These are phyloP conservation scores for Eremothecium coryli DNA, from an alignment of 1,139 yeast genomes.

Conservation along the genomic window DNA sequence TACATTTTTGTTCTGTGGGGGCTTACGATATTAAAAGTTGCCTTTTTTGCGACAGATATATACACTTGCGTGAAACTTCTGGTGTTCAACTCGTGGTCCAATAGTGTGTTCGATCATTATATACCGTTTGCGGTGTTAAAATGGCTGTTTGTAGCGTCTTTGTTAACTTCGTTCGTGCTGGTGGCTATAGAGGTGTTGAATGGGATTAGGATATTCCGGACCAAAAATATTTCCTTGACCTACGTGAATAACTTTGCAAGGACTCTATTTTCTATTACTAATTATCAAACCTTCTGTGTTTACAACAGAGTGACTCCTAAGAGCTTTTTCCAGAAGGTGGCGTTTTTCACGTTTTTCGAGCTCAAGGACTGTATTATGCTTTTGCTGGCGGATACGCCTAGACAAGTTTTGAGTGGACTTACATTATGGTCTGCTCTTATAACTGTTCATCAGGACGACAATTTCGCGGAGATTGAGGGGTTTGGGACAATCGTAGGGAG, in stretches of 20 bases:
- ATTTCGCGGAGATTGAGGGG: slow-evolving; percentile 21
- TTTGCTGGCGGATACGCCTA: slow-evolving; percentile 74
- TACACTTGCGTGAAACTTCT: slow-evolving; percentile 71
- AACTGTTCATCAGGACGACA: slow-evolving; percentile 31
- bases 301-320: slow-evolving; percentile 60
- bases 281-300: slow-evolving; percentile 63
- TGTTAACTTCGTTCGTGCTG: slow-evolving; percentile 59
- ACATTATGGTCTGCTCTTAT: slow-evolving; percentile 50
- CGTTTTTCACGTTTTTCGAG: slow-evolving; percentile 60
- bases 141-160: slow-evolving; percentile 81
- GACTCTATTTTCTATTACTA: slow-evolving; percentile 44
- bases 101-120: slow-evolving; percentile 42
- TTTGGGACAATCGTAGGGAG: slow-evolving; percentile 45
- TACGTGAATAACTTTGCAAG: slow-evolving; percentile 63
- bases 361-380: slow-evolving; percentile 56
- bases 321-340: slow-evolving; percentile 55
- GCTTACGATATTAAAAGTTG: slow-evolving; percentile 44
- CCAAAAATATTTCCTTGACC: slow-evolving; percentile 59
- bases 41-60: slow-evolving; percentile 61
- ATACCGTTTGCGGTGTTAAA: slow-evolving; percentile 57
- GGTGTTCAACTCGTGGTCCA: slow-evolving; percentile 70
- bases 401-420: slow-evolving; percentile 75
- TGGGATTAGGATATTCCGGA: slow-evolving; percentile 50
- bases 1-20: slow-evolving; percentile 44
- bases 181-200: slow-evolving; percentile 49